These are phyloP conservation scores for Quercus variabilis DNA, from an alignment of 306 rosid species.

Conservation along the genomic window DNA sequence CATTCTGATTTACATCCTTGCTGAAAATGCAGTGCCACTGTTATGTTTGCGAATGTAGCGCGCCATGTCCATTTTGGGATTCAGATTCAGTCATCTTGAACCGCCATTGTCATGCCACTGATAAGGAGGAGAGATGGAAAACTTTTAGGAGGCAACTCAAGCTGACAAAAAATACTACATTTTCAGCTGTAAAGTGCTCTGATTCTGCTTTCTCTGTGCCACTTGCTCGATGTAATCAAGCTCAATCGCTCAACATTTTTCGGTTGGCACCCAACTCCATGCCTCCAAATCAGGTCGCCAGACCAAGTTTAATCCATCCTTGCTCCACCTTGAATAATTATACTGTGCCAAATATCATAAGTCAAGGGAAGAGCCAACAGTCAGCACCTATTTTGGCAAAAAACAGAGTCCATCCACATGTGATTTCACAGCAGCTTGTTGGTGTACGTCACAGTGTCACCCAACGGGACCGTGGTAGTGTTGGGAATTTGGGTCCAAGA, in stretches of 20 bases:
- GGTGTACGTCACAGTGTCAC: slow-evolving; percentile 32
- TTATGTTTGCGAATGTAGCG: slow-evolving; percentile 69
- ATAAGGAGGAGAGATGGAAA: slow-evolving; percentile 56
- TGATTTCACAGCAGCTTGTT: slow-evolving; percentile 21
- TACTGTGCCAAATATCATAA: slow-evolving; percentile 29
- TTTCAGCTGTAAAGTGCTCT: slow-evolving; percentile 31
- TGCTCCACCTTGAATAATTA: slow-evolving; percentile 9
- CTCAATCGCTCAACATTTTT: slow-evolving; percentile 16
- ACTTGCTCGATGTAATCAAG: slow-evolving; percentile 14
- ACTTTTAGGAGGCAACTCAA: slow-evolving; percentile 41
- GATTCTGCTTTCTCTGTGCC: slow-evolving; percentile 4
- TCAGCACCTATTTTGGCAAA: slow-evolving; percentile 22
- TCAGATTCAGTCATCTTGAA: not conserved
- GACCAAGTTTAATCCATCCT: slow-evolving; percentile 24
- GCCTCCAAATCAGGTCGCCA: slow-evolving; percentile 26
- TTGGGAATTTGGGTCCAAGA: slow-evolving; percentile 24
- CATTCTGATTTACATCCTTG: slow-evolving; percentile 18
- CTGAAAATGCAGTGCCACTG: slow-evolving; percentile 80
- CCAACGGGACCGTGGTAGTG: slow-evolving; percentile 33
- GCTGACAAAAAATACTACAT: slow-evolving; percentile 26
- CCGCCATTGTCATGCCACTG: slow-evolving; percentile 80
- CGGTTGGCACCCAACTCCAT: slow-evolving; percentile 33
- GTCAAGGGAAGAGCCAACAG: slow-evolving; percentile 28
- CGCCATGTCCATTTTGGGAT: slow-evolving; percentile 72
- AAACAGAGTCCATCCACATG: slow-evolving; percentile 27